phyloP scores from a whole-genome alignment of 352 stramenopile species.

The Hyaloperonospora arabidopsidis region DNA sequence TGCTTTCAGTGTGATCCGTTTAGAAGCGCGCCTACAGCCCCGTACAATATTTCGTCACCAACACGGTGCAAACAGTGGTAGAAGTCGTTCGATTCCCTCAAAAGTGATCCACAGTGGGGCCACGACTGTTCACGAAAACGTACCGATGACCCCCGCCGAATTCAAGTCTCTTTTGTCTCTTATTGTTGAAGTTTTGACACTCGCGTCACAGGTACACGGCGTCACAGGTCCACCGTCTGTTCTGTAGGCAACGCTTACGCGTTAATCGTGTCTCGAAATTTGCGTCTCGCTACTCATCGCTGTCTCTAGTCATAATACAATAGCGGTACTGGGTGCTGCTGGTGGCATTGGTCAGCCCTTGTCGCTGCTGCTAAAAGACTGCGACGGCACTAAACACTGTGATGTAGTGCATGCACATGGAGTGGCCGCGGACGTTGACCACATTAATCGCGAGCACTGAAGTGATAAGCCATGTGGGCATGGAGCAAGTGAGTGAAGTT shows the following conservation, averaged over 20 bases:
- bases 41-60: too few species aligned
- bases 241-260: slow-evolving; percentile 15
- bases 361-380: slow-evolving; percentile 97
- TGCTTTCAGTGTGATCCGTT: too few species aligned
- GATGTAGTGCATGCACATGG: slow-evolving; percentile 97
- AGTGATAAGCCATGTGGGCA: slow-evolving; percentile 59
- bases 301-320: slow-evolving; percentile 59
- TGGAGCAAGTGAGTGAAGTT: slow-evolving; percentile 69
- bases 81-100: too few species aligned
- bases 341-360: slow-evolving; percentile 98
- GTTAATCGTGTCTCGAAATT: slow-evolving; percentile 9
- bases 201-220: too few species aligned
- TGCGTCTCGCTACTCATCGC: slow-evolving; percentile 49
- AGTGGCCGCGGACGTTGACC: slow-evolving; percentile 94
- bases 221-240: slow-evolving; percentile 6
- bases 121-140: too few species aligned
- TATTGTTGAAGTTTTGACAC: too few species aligned
- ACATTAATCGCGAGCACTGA: slow-evolving; percentile 87
- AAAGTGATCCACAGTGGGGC: too few species aligned
- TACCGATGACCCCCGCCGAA: too few species aligned
- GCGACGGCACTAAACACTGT: slow-evolving; percentile 91
- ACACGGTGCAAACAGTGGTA: too few species aligned
- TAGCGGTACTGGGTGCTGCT: slow-evolving; percentile 88
- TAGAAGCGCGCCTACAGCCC: too few species aligned
- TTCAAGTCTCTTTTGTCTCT: too few species aligned